Percentiles rank a stretch among this genome's conserved stretches.
Conservation (phyloP, 2,329 filamentous ascomycete genomes). For the Penicillium occitanis region DNA sequence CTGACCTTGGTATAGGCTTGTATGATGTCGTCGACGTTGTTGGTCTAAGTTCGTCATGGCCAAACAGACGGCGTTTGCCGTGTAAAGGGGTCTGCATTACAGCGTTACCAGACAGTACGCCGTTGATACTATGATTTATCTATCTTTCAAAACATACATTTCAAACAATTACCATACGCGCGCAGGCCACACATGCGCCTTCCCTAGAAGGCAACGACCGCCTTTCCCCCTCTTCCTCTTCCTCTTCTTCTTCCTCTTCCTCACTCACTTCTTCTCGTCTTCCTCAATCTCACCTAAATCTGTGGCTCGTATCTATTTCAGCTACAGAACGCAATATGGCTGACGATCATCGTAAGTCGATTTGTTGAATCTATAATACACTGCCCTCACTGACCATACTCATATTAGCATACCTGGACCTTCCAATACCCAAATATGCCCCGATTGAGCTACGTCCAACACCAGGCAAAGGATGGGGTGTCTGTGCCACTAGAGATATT, state of each 20-base stretch:
- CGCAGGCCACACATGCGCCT: neutral
- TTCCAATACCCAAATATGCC: slow-evolving; percentile 17
- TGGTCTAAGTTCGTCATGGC: neutral
- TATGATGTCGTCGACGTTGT: neutral
- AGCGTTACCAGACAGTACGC: neutral
- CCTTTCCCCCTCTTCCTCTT: neutral
- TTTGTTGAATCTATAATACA: too few species aligned
- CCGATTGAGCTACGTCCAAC: slow-evolving; percentile 21
- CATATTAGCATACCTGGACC: slow-evolving; percentile 19
- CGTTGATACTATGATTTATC: neutral
- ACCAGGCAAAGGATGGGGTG: slow-evolving; percentile 16
- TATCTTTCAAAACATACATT: neutral
- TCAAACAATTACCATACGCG: neutral
- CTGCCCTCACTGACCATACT: neutral
- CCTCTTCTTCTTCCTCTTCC: neutral
- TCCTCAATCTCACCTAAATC: neutral
- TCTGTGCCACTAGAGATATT: slow-evolving; percentile 10
- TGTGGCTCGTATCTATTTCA: neutral
- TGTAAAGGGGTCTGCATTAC: neutral
- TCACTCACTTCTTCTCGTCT: neutral
- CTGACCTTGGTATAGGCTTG: too few species aligned
- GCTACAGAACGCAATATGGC: neutral
- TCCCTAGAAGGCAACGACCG: neutral
- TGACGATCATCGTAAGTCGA: neutral
- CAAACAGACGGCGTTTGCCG: neutral